Evolutionary conservation across 495 filamentous ascomycete species (phyloP).

Genomic region (Penicillium fimorum): DNA sequence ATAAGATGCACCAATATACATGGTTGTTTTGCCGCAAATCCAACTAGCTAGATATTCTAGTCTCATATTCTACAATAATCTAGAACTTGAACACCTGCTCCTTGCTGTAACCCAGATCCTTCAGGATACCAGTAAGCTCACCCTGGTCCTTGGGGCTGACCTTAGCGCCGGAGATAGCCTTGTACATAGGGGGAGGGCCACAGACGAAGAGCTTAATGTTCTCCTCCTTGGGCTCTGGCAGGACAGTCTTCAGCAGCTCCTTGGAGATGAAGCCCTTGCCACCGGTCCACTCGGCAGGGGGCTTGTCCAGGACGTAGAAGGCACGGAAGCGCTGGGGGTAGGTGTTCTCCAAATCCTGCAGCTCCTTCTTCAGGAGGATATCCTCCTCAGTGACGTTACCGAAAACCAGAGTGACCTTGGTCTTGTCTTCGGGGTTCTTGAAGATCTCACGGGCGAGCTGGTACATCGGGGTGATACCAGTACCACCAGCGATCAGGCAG

Average conservation of each 20-base stretch:
- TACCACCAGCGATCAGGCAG: slow-evolving; percentile 89
- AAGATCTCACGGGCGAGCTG: slow-evolving; percentile 85
- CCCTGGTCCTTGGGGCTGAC: slow-evolving; percentile 88
- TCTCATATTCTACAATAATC: slow-evolving; percentile 26
- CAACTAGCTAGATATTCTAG: slow-evolving; percentile 12
- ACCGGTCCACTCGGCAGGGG: slow-evolving; percentile 76
- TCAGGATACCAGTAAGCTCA: slow-evolving; percentile 77
- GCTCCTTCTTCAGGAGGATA: slow-evolving; percentile 82
- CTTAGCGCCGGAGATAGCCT: slow-evolving; percentile 86
- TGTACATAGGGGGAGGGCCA: slow-evolving; percentile 90
- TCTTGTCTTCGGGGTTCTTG: slow-evolving; percentile 93
- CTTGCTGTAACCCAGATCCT: slow-evolving; percentile 85
- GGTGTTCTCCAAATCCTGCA: slow-evolving; percentile 79
- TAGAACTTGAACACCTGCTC: slow-evolving; percentile 99
- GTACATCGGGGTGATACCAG: slow-evolving; percentile 92
- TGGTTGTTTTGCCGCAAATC: slow-evolving; percentile 4
- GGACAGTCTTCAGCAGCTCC: slow-evolving; percentile 86
- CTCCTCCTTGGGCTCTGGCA: slow-evolving; percentile 82
- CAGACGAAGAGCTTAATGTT: slow-evolving; percentile 94
- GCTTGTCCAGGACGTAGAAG: slow-evolving; percentile 85
- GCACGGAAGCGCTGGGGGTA: slow-evolving; percentile 91
- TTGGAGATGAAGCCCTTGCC: slow-evolving; percentile 78
- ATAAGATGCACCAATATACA: slow-evolving; percentile 25
- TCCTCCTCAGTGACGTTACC: slow-evolving; percentile 85
- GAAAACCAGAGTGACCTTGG: slow-evolving; percentile 92